Percentiles rank a stretch among this genome's conserved stretches.
phyloP scores from a whole-genome alignment of 2,329 filamentous ascomycete species.

The Sphaceloma murrayae region DNA sequence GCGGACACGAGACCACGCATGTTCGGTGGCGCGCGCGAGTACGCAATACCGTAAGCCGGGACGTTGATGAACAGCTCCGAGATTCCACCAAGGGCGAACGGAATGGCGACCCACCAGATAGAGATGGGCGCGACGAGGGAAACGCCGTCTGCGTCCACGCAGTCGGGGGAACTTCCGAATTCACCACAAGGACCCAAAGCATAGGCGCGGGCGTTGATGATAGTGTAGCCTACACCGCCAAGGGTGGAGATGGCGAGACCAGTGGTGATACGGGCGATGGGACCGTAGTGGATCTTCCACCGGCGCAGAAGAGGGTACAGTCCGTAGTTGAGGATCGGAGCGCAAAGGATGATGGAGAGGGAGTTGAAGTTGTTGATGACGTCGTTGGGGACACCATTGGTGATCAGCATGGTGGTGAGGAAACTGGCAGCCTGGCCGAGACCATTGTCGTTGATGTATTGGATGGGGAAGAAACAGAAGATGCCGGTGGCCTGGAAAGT shows the following conservation, averaged over 20 bases:
- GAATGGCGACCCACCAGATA: constrained; percentile 36
- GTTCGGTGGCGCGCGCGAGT: constrained; percentile 34
- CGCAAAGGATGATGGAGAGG: constrained; percentile 36
- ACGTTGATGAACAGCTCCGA: constrained; percentile 37
- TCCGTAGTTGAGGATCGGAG: constrained; percentile 36
- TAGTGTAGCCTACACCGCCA: constrained; percentile 32
- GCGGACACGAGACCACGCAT: constrained; percentile 38
- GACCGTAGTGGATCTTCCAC: constrained; percentile 33
- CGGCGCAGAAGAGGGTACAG: constrained; percentile 37
- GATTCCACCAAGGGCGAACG: constrained; percentile 31
- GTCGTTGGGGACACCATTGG: constrained; percentile 37
- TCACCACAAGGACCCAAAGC: constrained; percentile 37
- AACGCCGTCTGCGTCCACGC: constrained; percentile 25
- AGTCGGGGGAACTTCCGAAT: constrained; percentile 31
- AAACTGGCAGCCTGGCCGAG: constrained; percentile 22
- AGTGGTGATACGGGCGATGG: constrained; percentile 42
- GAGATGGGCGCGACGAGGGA: constrained; percentile 31
- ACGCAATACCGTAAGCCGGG: constrained; percentile 39
- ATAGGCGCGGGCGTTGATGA: constrained; percentile 41
- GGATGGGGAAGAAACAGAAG: constrained; percentile 45
- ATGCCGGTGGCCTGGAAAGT: constrained; percentile 57
- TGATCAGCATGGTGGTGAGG: constrained; percentile 24
- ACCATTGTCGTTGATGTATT: constrained; percentile 31
- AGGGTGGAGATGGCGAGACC: constrained; percentile 43
- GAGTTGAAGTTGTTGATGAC: constrained; percentile 40